Evolutionary conservation across 139 green algal genomes (phyloP).

Genomic region (Chlamydomonas asymmetrica): DNA sequence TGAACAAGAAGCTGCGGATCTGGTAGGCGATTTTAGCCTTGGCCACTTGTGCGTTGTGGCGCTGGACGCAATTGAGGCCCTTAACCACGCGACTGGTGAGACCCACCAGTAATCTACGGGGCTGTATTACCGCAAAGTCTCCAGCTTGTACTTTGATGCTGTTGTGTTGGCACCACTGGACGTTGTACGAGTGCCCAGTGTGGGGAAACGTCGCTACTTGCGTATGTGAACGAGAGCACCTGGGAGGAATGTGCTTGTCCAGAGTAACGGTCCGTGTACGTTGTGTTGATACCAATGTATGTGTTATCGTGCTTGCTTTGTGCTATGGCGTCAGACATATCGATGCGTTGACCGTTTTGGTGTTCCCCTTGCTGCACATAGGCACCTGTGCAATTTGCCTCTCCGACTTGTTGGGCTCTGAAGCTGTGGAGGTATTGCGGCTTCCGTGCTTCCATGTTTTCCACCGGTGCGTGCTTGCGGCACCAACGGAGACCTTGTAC

Average conservation of each 20-base stretch:
- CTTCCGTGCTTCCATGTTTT: slow-evolving; percentile 37
- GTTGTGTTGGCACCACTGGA: neutral
- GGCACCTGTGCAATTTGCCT: slow-evolving; percentile 24
- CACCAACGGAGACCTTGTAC: neutral
- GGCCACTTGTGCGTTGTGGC: slow-evolving; percentile 5
- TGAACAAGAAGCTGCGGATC: neutral
- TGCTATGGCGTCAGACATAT: neutral
- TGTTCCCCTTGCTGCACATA: neutral
- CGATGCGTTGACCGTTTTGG: neutral
- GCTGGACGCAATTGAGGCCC: no score
- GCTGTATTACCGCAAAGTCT: neutral
- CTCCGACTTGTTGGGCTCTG: neutral
- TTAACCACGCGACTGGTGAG: slow-evolving; percentile 13
- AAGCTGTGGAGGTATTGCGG: neutral
- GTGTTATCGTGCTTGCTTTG: neutral
- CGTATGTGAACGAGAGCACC: neutral
- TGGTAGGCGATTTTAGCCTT: slow-evolving; percentile 16
- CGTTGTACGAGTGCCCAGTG: neutral
- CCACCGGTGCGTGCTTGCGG: slow-evolving; percentile 5
- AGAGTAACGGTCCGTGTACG: neutral
- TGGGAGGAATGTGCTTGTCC: neutral
- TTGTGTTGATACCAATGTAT: no score
- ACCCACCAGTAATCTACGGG: slow-evolving; percentile 20
- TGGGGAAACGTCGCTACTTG: no score
- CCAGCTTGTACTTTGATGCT: neutral